phyloP scores from a whole-genome alignment of 73 alveolate species.

The Stentor roeselii region DNA sequence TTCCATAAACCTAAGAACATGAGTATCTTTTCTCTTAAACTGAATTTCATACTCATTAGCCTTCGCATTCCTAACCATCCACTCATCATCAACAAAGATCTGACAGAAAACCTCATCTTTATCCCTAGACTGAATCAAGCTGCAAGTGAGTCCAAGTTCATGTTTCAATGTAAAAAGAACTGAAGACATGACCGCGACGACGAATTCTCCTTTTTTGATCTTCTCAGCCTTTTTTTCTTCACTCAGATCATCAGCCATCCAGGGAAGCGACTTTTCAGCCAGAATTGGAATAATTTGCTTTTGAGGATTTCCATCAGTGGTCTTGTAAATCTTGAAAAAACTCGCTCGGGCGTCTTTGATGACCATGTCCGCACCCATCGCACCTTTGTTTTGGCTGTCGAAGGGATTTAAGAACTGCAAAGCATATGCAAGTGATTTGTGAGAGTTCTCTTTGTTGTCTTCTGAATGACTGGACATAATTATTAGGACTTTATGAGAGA shows the following conservation, averaged over 20 bases:
- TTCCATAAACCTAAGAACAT: too few species aligned
- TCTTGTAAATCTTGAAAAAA: background rate
- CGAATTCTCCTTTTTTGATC: background rate
- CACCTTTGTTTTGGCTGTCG: background rate
- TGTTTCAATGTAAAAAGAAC: background rate
- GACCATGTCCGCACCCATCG: background rate
- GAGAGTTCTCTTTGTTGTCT: too few species aligned
- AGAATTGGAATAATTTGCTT: background rate
- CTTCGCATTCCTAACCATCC: background rate
- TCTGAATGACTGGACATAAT: too few species aligned
- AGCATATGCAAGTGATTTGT: conserved; percentile 11
- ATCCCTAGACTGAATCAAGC: background rate
- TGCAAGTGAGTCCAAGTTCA: background rate
- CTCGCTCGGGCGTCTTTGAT: background rate
- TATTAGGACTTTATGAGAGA: too few species aligned
- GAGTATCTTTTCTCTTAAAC: too few species aligned
- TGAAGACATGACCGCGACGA: background rate
- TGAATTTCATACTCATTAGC: background rate
- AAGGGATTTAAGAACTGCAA: background rate
- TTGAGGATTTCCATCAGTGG: background rate
- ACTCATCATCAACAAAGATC: background rate
- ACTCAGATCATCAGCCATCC: background rate
- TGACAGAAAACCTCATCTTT: conserved; percentile 6
- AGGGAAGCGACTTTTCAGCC: background rate
- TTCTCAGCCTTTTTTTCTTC: background rate